A percentile compares a stretch with the other conserved stretches of the same genome.
phyloP scores from a whole-genome alignment of 2,329 filamentous ascomycete species.

The Stromatinia cepivora region DNA sequence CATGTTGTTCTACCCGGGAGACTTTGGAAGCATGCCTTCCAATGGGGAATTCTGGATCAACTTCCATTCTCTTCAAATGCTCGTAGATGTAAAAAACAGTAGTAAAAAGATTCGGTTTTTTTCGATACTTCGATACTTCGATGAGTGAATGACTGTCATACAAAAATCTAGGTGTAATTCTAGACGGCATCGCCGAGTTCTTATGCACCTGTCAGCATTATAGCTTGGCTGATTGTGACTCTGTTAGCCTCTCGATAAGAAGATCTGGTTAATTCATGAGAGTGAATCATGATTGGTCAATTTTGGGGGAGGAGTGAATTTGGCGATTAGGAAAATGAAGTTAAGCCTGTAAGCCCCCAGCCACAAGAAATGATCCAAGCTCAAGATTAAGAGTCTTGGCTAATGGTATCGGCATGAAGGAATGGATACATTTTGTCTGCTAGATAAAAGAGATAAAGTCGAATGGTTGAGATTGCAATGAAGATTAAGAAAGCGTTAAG shows the following conservation, averaged over 20 bases:
- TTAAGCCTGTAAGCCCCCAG: background rate
- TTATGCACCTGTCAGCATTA: slow-evolving; percentile 12
- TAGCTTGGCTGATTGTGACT: slow-evolving; percentile 9
- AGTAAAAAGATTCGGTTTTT: background rate
- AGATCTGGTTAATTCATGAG: background rate
- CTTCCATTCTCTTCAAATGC: slow-evolving; percentile 8
- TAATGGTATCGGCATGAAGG: background rate
- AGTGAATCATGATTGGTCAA: slow-evolving; percentile 5
- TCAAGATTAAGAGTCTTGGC: background rate
- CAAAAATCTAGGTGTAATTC: background rate
- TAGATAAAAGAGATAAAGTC: background rate
- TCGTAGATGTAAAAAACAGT: background rate
- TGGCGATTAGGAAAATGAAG: slow-evolving; percentile 14
- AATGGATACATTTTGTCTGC: background rate
- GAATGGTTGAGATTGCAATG: background rate
- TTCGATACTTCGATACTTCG: background rate
- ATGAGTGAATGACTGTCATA: background rate
- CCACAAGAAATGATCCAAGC: background rate
- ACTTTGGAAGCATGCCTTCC: slow-evolving; percentile 23
- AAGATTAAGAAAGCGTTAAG: background rate
- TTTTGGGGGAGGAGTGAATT: slow-evolving; percentile 3
- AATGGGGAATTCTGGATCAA: slow-evolving; percentile 21
- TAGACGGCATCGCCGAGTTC: slow-evolving; percentile 16
- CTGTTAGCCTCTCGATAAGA: slow-evolving; percentile 24
- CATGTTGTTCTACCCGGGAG: slow-evolving; percentile 36